These are phyloP conservation scores for Solanum gracilifrons DNA, from an alignment of 257 asterid species.

Conservation along the genomic window DNA sequence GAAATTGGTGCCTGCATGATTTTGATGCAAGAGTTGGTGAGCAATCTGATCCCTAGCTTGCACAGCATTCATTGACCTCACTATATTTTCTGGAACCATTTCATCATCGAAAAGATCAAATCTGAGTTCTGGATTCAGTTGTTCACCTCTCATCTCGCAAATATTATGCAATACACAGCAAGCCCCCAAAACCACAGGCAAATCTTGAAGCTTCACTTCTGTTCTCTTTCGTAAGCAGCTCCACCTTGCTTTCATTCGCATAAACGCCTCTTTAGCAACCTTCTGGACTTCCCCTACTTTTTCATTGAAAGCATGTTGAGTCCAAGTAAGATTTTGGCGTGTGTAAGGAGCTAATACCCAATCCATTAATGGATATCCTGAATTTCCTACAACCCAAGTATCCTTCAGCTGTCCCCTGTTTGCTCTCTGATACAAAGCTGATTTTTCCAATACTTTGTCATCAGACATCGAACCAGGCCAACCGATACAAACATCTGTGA, in stretches of 20 bases:
- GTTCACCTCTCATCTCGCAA: conserved; percentile 65
- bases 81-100: conserved; percentile 29
- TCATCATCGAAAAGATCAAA: conserved; percentile 60
- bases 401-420: conserved; percentile 31
- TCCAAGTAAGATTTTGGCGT: conserved; percentile 53
- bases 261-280: conserved; percentile 50
- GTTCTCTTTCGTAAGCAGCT: conserved; percentile 72
- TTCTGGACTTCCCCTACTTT: conserved; percentile 31
- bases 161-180: conserved; percentile 83
- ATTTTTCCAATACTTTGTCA: conserved; percentile 72
- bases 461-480: conserved; percentile 93
- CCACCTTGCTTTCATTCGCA: conserved; percentile 80
- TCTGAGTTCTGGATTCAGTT: conserved; percentile 34
- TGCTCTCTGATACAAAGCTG: conserved; percentile 59
- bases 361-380: conserved; percentile 50
- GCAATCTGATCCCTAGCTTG: conserved; percentile 69
- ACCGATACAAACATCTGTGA: conserved; percentile 76
- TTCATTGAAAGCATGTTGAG: conserved; percentile 66
- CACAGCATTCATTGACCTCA: conserved; percentile 32
- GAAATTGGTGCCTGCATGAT: conserved; percentile 39
- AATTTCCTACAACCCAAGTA: conserved; percentile 44
- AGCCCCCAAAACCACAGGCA: conserved; percentile 78
- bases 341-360: conserved; percentile 67
- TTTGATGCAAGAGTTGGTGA: conserved; percentile 58
- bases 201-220: conserved; percentile 73